Base-by-base conservation (phyloP, 805 yeast genomes). In the Candida schatavii region DNA sequence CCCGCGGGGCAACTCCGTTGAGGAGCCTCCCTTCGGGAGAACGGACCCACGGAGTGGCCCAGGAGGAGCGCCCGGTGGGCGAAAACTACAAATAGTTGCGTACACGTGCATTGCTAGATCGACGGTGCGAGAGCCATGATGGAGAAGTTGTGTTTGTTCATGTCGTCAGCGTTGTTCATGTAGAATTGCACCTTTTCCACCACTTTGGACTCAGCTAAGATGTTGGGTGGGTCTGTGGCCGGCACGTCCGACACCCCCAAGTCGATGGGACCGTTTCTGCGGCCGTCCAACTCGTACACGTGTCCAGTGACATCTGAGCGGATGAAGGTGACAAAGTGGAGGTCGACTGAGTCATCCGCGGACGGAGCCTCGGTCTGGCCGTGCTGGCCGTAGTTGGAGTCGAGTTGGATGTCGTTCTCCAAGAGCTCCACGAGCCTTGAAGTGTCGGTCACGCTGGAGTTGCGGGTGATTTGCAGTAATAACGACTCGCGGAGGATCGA, bases 201-300 rank as follows among this genome's bases (percentile, higher is more conserved):
- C 5, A 90, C 66, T 6, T 61, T 55, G 2, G 70, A 62, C 32
- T 80, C 81, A 22, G 72, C 69, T n/a, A 86, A 46, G 26, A 86
- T 70, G 1, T 53, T 47, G 4, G 48, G 57, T 3, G 63, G 66
- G 2, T 52, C 57, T 1, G 57, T 46, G 1, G 46, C 50, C 40
- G 4, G 81, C 27, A 11, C 27, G 10, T 23, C 27, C 10, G 10
- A 7, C 27, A 11, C 10, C 0, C 74, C 89, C 31, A 88, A 64
- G 45, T 75, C 79, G 27, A 83, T 70, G 0, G 96, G 88, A 0
- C 96, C 93, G 27, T 62, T 62, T 48, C 95, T 72, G 48, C 98
- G 74, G 1, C 99, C 99, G 56, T 91, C 99, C 27, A 91, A 71
- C 62, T 91, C 98, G 54, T 79, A 87, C 17, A 91, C 56, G 44